Evolutionary conservation across 176 grass and related monocot species (phyloP).

Genomic region (Oryza brachyantha): DNA sequence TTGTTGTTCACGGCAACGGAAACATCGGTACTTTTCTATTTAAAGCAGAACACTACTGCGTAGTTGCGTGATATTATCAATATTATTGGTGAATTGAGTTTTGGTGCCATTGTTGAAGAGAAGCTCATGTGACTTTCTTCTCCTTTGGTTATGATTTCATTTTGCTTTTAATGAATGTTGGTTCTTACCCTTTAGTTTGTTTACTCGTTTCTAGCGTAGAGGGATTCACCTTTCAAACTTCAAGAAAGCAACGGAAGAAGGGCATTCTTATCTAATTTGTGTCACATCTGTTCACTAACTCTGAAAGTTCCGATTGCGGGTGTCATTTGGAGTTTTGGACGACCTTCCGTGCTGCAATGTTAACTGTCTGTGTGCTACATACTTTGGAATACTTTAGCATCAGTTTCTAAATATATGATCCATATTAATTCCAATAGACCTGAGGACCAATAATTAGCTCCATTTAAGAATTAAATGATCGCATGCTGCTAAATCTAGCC

Average conservation of each 20-base stretch:
- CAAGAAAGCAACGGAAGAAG: background rate
- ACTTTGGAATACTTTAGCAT: background rate
- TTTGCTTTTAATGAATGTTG: background rate
- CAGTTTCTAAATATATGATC: background rate
- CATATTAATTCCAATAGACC: background rate
- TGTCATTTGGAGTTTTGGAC: slow-evolving; percentile 17
- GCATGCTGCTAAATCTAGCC: background rate
- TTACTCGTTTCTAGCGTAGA: background rate
- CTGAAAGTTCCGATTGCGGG: background rate
- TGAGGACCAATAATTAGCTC: background rate
- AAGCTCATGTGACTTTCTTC: background rate
- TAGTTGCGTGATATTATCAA: background rate
- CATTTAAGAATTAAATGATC: background rate
- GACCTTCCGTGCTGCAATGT: slow-evolving; percentile 30
- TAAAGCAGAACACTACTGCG: background rate
- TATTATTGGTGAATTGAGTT: background rate
- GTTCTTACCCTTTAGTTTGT: background rate
- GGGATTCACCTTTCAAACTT: slow-evolving; percentile 4
- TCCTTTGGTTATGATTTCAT: background rate
- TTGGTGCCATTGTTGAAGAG: background rate
- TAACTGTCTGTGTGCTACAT: background rate
- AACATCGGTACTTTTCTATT: background rate
- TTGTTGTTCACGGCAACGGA: background rate
- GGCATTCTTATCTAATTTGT: slow-evolving; percentile 16
- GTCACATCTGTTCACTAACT: slow-evolving; percentile 26